phyloP scores from a whole-genome alignment of 179 eudicot species.

The Heliamphora pulchella region DNA sequence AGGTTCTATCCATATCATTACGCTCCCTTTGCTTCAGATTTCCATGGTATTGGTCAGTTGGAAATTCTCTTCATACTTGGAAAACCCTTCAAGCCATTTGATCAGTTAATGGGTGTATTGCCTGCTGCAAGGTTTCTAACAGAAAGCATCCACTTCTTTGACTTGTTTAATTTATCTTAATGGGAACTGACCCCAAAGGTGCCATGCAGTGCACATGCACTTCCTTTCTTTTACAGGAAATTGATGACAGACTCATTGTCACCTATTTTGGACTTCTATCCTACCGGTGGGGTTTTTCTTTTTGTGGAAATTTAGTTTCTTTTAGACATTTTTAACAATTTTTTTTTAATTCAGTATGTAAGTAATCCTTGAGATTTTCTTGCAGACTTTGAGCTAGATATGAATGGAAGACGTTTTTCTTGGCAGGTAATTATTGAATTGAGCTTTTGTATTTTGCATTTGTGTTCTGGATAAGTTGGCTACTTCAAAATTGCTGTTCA shows the following conservation, averaged over 20 bases:
- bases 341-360: neutral
- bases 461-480: conserved; percentile 4
- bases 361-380: conserved; percentile 3
- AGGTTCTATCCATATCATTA: conserved; percentile 30
- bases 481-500: neutral
- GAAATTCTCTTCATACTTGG: conserved; percentile 16
- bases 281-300: conserved; percentile 17
- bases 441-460: neutral
- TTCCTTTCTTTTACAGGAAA: conserved; percentile 22
- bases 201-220: conserved; percentile 25
- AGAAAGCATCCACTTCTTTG: neutral
- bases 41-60: conserved; percentile 19
- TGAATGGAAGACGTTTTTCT: conserved; percentile 20
- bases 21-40: conserved; percentile 28
- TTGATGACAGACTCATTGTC: conserved; percentile 21
- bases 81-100: conserved; percentile 22
- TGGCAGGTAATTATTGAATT: conserved; percentile 22
- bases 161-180: neutral
- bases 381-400: conserved; percentile 28
- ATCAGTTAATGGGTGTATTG: conserved; percentile 27
- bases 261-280: conserved; percentile 26
- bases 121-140: conserved; percentile 26
- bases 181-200: neutral
- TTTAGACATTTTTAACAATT: neutral
- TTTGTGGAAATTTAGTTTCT: neutral